A percentile compares a stretch with the other conserved stretches of the same genome.
Evolutionary conservation across 257 asterid species (phyloP).

Genomic region (Buddleja alternifolia): DNA sequence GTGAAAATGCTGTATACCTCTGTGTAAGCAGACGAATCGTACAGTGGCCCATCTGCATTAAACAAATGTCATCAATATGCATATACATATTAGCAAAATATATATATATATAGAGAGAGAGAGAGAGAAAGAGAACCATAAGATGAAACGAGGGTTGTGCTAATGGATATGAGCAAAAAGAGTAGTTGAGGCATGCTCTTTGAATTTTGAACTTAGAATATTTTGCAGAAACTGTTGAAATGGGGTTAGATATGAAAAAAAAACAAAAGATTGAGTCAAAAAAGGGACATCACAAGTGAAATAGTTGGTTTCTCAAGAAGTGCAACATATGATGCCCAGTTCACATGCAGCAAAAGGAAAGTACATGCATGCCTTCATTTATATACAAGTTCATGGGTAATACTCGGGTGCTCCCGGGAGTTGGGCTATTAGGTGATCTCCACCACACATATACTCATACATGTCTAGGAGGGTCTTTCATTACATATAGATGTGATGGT

Average conservation of each 20-base stretch:
- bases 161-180: slow-evolving; percentile 27
- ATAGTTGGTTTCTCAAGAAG: slow-evolving; percentile 31
- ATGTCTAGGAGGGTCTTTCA: too few species aligned
- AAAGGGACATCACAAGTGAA: slow-evolving; percentile 48
- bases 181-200: slow-evolving; percentile 32
- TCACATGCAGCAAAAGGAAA: slow-evolving; percentile 27
- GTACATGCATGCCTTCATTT: neutral
- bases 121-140: slow-evolving; percentile 45
- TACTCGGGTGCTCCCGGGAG: too few species aligned
- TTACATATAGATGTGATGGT: too few species aligned
- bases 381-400: neutral
- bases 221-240: neutral
- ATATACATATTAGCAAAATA: neutral
- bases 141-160: slow-evolving; percentile 31
- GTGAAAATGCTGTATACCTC: slow-evolving; percentile 42
- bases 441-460: too few species aligned
- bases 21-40: slow-evolving; percentile 78
- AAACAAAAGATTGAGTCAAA: slow-evolving; percentile 1
- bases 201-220: neutral
- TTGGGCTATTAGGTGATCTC: too few species aligned
- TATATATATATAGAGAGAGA: neutral
- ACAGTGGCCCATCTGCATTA: slow-evolving; percentile 78
- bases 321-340: neutral
- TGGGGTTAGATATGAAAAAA: neutral
- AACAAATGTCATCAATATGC: neutral